phyloP scores from a whole-genome alignment of 345 rosid genomes.

The Salix exigua region DNA sequence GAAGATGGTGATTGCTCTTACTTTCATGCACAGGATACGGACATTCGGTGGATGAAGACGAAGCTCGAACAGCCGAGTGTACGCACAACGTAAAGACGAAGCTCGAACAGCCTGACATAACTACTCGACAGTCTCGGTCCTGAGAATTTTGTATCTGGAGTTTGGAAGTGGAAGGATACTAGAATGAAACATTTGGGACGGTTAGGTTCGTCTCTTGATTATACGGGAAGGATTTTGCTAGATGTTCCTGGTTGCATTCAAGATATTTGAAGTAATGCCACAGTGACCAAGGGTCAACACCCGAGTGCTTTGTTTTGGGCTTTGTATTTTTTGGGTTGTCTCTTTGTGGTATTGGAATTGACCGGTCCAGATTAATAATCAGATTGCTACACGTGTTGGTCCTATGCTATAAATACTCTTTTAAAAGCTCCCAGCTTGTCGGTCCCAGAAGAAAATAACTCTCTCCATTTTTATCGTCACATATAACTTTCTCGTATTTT shows the following conservation, averaged over 20 bases:
- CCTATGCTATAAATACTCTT: background rate
- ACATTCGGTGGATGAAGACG: background rate
- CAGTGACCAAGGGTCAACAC: background rate
- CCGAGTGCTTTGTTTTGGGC: background rate
- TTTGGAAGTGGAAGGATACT: background rate
- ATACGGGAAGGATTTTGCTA: background rate
- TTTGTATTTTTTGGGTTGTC: background rate
- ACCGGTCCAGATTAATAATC: background rate
- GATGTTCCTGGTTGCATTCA: background rate
- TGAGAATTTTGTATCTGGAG: background rate
- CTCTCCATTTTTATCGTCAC: background rate
- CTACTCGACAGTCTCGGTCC: background rate
- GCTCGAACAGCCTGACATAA: background rate
- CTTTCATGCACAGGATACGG: background rate
- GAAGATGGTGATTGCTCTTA: background rate
- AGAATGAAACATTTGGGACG: background rate
- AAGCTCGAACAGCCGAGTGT: background rate
- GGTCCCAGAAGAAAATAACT: background rate
- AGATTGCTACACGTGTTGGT: background rate
- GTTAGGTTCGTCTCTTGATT: background rate
- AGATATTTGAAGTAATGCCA: background rate
- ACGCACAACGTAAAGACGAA: too few species aligned
- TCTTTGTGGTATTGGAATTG: background rate
- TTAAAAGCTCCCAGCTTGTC: background rate
- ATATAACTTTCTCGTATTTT: background rate